Evolutionary conservation across 2,329 filamentous ascomycete species (phyloP).

Genomic region (Fusarium tuaranense): DNA sequence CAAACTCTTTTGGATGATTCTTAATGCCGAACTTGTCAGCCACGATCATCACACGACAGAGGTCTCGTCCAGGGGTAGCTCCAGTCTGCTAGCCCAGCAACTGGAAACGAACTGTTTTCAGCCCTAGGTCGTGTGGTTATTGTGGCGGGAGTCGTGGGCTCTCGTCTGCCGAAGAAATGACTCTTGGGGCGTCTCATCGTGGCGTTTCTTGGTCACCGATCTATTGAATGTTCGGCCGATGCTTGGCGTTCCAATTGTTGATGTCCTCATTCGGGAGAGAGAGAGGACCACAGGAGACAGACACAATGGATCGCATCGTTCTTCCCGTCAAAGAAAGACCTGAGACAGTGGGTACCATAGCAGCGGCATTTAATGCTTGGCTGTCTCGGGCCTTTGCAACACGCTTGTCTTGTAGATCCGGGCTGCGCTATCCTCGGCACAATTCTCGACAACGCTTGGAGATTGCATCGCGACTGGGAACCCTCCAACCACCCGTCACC

Average conservation of each 20-base stretch:
- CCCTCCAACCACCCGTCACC: conserved; percentile 3
- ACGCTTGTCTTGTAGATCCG: conserved; percentile 17
- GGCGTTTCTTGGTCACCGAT: conserved; percentile 21
- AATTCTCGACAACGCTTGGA: conserved; percentile 15
- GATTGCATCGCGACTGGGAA: neutral
- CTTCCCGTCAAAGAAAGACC: conserved; percentile 34
- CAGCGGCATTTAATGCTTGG: conserved; percentile 16
- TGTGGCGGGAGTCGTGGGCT: conserved; percentile 1
- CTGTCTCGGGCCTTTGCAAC: conserved; percentile 14
- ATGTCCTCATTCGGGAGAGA: neutral
- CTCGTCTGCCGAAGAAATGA: neutral
- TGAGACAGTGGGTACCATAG: conserved; percentile 40
- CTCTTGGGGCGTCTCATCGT: conserved; percentile 14
- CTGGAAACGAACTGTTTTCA: neutral
- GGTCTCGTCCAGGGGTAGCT: conserved; percentile 12
- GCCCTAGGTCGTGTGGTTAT: neutral
- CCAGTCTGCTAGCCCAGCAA: neutral
- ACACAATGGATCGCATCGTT: conserved; percentile 3
- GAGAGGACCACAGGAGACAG: conserved; percentile 5
- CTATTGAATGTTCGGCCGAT: conserved; percentile 27
- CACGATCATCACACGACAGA: neutral
- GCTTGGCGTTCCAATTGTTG: conserved; percentile 9
- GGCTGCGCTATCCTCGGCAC: conserved; percentile 8
- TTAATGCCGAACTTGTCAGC: neutral
- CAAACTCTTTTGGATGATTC: neutral